Base-by-base conservation (phyloP, 116 monocot genomes). In the Thalassia testudinum region DNA sequence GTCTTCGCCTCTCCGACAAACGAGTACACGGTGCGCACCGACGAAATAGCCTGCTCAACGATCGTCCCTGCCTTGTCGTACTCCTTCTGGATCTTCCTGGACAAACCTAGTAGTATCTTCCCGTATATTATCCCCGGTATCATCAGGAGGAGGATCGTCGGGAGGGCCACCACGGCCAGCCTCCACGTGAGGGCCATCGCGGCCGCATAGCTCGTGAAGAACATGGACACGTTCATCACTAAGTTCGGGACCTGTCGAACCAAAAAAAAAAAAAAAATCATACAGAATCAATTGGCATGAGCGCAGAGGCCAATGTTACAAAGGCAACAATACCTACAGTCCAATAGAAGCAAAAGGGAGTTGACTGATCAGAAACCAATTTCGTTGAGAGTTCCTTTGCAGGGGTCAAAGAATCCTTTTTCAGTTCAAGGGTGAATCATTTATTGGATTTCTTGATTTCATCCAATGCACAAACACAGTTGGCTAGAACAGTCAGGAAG, bases 211-310 rank as follows among this genome's bases (percentile, higher is more conserved):
- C 72, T 70, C 18, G 72, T 71, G n/a, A 76, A 5, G 62, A 81
- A 81, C 20, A 65, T 69, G 0, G 78, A 7, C 10, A 50, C 30
- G 68, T 78, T 85, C 81, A 76, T 78, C 4, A 91, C 52, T 60
- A 91, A 81, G 53, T 80, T 91, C 24, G 91, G 85, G 14, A 91
- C 69, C 86, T 86, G 67, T 24, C n/a, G n/a, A n/a, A n/a, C n/a
- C n/a, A n/a, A n/a, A n/a, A n/a, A n/a, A n/a, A n/a, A n/a, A n/a
- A n/a, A n/a, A n/a, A n/a, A n/a, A n/a, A n/a, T n/a, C n/a, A n/a
- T n/a, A n/a, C n/a, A n/a, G n/a, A n/a, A n/a, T n/a, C n/a, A n/a
- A n/a, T n/a, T n/a, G n/a, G n/a, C n/a, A n/a, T n/a, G n/a, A n/a
- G n/a, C n/a, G n/a, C n/a, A n/a, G n/a, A n/a, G n/a, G n/a, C n/a